Conservation (phyloP, 2,329 filamentous ascomycete species). For the Penicillium sp. region DNA sequence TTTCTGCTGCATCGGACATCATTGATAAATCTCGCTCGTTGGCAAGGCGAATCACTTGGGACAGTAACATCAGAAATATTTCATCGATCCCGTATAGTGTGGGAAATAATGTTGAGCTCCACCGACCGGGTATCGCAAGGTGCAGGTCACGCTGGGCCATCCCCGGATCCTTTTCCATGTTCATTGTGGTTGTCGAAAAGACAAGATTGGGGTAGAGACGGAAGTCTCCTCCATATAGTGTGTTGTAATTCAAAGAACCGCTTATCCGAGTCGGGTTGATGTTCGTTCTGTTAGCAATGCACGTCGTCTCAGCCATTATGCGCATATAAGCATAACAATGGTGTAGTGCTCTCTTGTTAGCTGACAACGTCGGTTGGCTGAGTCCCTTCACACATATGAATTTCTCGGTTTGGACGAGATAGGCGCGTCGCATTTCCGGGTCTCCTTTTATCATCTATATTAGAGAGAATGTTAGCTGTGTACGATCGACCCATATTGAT, state of each 20-base stretch:
- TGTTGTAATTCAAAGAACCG: neutral
- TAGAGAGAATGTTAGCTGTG: neutral
- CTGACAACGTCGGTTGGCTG: conserved; percentile 8
- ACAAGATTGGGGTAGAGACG: conserved; percentile 8
- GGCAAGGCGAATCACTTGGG: conserved; percentile 19
- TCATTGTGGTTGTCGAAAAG: conserved; percentile 14
- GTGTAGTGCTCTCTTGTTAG: conserved; percentile 17
- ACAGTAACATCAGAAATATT: conserved; percentile 18
- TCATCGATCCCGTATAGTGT: conserved; percentile 18
- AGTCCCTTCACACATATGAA: conserved; percentile 16
- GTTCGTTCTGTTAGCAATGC: conserved; percentile 4
- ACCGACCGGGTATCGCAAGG: conserved; percentile 17
- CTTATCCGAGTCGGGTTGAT: neutral
- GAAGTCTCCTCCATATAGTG: conserved; percentile 8
- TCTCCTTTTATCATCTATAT: conserved; percentile 19
- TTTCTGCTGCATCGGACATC: neutral
- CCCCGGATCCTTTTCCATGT: conserved; percentile 17
- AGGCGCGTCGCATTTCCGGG: conserved; percentile 8
- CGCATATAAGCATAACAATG: conserved; percentile 23
- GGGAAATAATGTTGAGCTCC: conserved; percentile 20
- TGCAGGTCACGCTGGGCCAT: conserved; percentile 20
- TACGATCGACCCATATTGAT: no score
- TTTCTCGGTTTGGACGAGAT: conserved; percentile 16
- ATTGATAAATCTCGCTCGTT: conserved; percentile 20
- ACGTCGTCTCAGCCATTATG: conserved; percentile 23